Conservation (phyloP, 1,139 yeast genomes). For the Debaryomyces fabryi region DNA sequence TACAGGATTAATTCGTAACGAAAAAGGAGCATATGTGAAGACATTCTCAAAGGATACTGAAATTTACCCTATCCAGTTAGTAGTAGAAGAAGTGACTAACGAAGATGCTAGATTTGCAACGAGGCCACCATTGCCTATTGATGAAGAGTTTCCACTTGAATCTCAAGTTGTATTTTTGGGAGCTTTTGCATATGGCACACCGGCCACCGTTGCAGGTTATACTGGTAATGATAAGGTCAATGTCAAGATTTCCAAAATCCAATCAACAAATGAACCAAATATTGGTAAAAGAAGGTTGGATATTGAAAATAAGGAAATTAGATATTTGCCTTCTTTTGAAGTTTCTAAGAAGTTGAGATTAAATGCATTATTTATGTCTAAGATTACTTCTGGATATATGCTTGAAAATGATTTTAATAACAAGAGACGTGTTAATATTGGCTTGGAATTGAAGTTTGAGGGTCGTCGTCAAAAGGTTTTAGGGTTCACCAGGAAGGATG, state of each 20-base stretch:
- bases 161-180: conserved; percentile 83
- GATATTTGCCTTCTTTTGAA: conserved; percentile 69
- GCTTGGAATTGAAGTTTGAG: conserved; percentile 84
- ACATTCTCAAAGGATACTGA: conserved; percentile 57
- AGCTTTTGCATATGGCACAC: conserved; percentile 85
- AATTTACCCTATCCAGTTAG: conserved; percentile 71
- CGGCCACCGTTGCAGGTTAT: conserved; percentile 73
- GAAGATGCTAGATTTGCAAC: conserved; percentile 75
- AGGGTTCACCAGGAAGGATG: conserved; percentile 76
- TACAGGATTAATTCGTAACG: conserved; percentile 73
- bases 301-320: conserved; percentile 56
- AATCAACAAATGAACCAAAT: conserved; percentile 57
- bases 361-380: conserved; percentile 69
- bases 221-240: conserved; percentile 56
- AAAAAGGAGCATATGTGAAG: conserved; percentile 78
- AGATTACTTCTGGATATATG: conserved; percentile 73
- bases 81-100: conserved; percentile 74
- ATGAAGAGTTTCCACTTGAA: conserved; percentile 77
- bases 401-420: conserved; percentile 53
- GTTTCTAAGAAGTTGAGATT: conserved; percentile 62
- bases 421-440: conserved; percentile 65
- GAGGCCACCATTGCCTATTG: conserved; percentile 75
- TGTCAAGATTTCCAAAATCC: conserved; percentile 53
- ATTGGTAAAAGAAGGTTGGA: conserved; percentile 62
- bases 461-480: conserved; percentile 78